Conservation (phyloP, 2,329 filamentous ascomycete species). For the Drechslera avenae region DNA sequence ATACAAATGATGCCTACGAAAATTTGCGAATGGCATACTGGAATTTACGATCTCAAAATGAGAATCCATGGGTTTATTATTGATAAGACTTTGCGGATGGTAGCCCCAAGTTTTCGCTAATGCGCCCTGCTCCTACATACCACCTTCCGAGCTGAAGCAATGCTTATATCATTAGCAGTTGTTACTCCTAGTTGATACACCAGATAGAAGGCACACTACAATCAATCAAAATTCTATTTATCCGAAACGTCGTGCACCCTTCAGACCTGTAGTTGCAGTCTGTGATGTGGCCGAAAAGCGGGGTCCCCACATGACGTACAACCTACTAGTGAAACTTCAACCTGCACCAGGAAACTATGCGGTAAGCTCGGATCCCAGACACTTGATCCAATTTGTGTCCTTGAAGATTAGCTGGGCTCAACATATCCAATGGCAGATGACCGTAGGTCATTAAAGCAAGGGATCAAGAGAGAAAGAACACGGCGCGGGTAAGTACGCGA, state of each 20-base stretch:
- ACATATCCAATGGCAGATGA: background rate
- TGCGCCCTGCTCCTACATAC: background rate
- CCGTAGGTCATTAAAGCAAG: background rate
- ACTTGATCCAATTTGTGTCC: background rate
- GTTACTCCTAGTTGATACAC: background rate
- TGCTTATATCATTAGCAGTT: background rate
- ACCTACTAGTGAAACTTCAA: background rate
- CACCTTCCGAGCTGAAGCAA: background rate
- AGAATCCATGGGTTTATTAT: no score
- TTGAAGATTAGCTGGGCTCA: background rate
- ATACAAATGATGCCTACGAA: no score
- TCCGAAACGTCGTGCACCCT: background rate
- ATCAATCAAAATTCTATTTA: background rate
- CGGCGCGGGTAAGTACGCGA: conserved; percentile 2
- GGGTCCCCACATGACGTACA: conserved; percentile 10
- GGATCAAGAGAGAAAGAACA: conserved; percentile 12
- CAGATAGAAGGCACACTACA: background rate
- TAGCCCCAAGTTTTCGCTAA: background rate
- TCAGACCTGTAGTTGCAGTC: background rate
- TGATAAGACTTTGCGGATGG: no score
- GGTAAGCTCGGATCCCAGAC: background rate
- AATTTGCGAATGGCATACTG: no score
- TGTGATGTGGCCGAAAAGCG: conserved; percentile 1
- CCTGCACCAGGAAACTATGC: background rate
- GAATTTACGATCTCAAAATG: no score